Evolutionary conservation across 176 grass and related monocot genomes (phyloP).

Genomic region (Oryza punctata): DNA sequence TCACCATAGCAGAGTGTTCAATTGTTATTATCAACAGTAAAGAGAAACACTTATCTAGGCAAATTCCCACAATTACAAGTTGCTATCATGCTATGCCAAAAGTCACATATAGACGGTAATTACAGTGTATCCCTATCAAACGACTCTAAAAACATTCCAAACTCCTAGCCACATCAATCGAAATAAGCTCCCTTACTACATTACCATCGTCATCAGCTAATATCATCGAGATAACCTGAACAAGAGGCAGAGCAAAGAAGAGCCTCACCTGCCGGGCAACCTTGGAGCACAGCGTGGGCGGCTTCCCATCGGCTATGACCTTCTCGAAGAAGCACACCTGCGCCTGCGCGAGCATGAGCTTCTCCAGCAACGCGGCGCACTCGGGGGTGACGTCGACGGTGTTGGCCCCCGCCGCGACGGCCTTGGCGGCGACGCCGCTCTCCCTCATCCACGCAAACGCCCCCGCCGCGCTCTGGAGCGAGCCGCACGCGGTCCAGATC

Average conservation of each 20-base stretch:
- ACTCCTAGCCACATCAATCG: too few species aligned
- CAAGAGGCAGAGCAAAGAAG: constrained; percentile 15
- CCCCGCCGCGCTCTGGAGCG: too few species aligned
- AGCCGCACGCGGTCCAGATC: too few species aligned
- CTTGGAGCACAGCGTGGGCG: constrained; percentile 83
- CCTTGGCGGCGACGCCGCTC: too few species aligned
- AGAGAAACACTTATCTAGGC: neutral
- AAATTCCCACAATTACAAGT: constrained; percentile 21
- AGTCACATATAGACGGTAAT: constrained; percentile 27
- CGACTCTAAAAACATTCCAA: neutral
- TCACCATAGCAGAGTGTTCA: neutral
- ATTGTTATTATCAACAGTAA: neutral
- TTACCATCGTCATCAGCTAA: neutral
- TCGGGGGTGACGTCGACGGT: constrained; percentile 45
- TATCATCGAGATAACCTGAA: constrained; percentile 25
- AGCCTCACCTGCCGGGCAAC: constrained; percentile 81
- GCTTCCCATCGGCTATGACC: constrained; percentile 90
- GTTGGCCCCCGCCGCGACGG: too few species aligned
- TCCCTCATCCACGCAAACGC: too few species aligned
- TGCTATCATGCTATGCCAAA: neutral
- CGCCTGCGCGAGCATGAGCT: constrained; percentile 95
- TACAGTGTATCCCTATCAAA: neutral
- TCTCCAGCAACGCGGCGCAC: constrained; percentile 87
- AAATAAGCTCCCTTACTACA: constrained; percentile 1
- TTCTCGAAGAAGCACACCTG: constrained; percentile 99